These are phyloP conservation scores for Aspergillus campestris DNA, from an alignment of 495 filamentous ascomycete genomes.

Conservation along the genomic window DNA sequence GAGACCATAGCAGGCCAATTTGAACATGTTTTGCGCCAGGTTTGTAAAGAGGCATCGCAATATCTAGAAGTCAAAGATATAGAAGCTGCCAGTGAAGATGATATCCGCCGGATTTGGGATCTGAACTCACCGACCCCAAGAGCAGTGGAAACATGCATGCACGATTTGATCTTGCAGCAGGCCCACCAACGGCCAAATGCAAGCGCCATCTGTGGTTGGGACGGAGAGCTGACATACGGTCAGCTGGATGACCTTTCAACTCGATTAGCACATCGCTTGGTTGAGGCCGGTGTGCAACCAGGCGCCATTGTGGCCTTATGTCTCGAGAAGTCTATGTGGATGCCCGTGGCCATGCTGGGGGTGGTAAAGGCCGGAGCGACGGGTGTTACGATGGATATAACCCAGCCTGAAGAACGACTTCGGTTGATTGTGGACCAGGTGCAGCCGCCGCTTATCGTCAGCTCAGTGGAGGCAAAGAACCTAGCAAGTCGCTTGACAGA, in stretches of 20 bases:
- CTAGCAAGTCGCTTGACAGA: no score
- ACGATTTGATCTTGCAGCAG: conserved; percentile 12
- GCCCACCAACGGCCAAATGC: conserved; percentile 3
- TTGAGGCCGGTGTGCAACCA: background rate
- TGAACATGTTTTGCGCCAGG: conserved; percentile 3
- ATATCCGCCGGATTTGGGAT: conserved; percentile 7
- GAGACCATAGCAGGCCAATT: conserved; percentile 3
- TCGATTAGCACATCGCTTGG: conserved; percentile 14
- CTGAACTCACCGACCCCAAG: background rate
- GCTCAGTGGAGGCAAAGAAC: no score
- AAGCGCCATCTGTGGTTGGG: conserved; percentile 27
- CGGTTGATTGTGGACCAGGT: conserved; percentile 39
- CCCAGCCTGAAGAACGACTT: conserved; percentile 37
- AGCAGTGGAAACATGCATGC: conserved; percentile 1
- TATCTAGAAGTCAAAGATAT: no score
- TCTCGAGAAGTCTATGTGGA: conserved; percentile 37
- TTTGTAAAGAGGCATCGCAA: background rate
- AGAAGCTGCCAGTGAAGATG: conserved; percentile 1
- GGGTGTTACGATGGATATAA: conserved; percentile 39
- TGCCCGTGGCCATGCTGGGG: conserved; percentile 27
- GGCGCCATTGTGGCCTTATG: conserved; percentile 34
- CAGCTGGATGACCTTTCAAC: conserved; percentile 18
- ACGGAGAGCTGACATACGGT: conserved; percentile 26
- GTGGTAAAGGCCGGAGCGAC: conserved; percentile 37
- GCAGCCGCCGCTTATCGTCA: conserved; percentile 33